These are phyloP conservation scores for Fragosphaeria purpurea DNA, from an alignment of 2,329 filamentous ascomycete genomes.

Conservation along the genomic window DNA sequence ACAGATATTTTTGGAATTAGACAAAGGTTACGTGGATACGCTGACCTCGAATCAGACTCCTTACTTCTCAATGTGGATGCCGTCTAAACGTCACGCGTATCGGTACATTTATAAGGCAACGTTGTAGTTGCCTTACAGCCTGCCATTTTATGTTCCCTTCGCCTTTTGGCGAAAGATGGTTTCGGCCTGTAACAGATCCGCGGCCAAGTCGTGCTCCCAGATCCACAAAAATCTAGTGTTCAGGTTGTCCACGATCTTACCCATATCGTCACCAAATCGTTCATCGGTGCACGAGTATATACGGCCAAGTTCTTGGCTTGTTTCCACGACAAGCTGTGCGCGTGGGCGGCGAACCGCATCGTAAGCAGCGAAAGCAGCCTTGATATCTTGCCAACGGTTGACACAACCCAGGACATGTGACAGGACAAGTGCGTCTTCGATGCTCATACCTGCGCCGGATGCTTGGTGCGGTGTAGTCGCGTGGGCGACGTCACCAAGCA, in stretches of 20 bases:
- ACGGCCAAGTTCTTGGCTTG: slow-evolving; percentile 20
- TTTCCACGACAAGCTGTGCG: slow-evolving; percentile 21
- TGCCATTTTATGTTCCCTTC: not conserved
- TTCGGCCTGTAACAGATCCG: slow-evolving; percentile 16
- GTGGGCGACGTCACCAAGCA: slow-evolving; percentile 48
- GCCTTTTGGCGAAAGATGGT: not conserved
- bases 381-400: not conserved
- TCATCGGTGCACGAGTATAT: slow-evolving; percentile 20
- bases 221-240: slow-evolving; percentile 22
- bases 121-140: too few relatives aligned
- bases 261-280: slow-evolving; percentile 19
- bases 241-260: slow-evolving; percentile 20
- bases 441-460: slow-evolving; percentile 11
- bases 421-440: slow-evolving; percentile 14
- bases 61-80: too few relatives aligned
- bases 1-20: too few relatives aligned
- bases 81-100: too few relatives aligned
- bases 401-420: slow-evolving; percentile 6
- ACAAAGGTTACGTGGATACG: too few relatives aligned
- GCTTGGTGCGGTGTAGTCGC: slow-evolving; percentile 22
- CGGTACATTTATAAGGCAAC: too few relatives aligned
- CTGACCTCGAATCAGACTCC: too few relatives aligned
- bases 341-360: slow-evolving; percentile 20
- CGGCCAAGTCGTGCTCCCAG: slow-evolving; percentile 21
- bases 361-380: slow-evolving; percentile 17